Percentiles rank a stretch among this genome's conserved stretches.
phyloP scores from a whole-genome alignment of 2,329 filamentous ascomycete genomes.

The Rhynchosporium agropyri region DNA sequence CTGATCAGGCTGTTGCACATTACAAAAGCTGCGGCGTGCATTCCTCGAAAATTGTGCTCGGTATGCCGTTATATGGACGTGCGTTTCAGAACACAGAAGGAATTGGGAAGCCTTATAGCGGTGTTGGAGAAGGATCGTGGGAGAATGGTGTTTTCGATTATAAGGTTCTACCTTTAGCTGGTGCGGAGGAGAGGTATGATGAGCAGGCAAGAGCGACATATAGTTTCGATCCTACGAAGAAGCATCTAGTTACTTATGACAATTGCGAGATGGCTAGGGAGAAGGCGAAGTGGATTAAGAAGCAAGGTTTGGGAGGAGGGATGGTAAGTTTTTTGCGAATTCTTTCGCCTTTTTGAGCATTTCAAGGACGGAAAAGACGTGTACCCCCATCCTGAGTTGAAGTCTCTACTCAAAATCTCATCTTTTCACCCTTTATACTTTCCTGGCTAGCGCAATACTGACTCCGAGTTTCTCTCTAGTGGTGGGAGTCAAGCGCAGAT shows the following conservation, averaged over 20 bases:
- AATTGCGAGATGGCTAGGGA: conserved; percentile 63
- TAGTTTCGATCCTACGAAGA: conserved; percentile 67
- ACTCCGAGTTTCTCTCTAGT: too few relatives aligned
- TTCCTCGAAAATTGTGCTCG: conserved; percentile 76
- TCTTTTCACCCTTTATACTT: too few relatives aligned
- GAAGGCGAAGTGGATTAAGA: conserved; percentile 74
- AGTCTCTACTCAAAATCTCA: too few relatives aligned
- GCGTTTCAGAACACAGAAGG: conserved; percentile 81
- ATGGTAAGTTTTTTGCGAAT: conserved; percentile 66
- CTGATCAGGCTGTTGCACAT: conserved; percentile 67
- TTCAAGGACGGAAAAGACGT: too few relatives aligned
- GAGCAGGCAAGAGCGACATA: conserved; percentile 69
- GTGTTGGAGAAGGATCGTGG: conserved; percentile 79
- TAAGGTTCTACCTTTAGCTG: conserved; percentile 75
- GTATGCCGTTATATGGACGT: conserved; percentile 91
- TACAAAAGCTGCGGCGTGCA: conserved; percentile 70
- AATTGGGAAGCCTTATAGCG: conserved; percentile 67
- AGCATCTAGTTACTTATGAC: conserved; percentile 79
- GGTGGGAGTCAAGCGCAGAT: conserved; percentile 76
- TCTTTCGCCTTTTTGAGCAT: too few relatives aligned
- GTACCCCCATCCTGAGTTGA: too few relatives aligned
- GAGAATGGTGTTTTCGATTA: conserved; percentile 87
- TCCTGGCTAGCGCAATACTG: too few relatives aligned
- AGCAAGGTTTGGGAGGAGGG: conserved; percentile 73
- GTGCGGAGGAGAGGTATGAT: conserved; percentile 67